phyloP scores from a whole-genome alignment of 2,329 filamentous ascomycete genomes.

The Gyromitra esculenta region DNA sequence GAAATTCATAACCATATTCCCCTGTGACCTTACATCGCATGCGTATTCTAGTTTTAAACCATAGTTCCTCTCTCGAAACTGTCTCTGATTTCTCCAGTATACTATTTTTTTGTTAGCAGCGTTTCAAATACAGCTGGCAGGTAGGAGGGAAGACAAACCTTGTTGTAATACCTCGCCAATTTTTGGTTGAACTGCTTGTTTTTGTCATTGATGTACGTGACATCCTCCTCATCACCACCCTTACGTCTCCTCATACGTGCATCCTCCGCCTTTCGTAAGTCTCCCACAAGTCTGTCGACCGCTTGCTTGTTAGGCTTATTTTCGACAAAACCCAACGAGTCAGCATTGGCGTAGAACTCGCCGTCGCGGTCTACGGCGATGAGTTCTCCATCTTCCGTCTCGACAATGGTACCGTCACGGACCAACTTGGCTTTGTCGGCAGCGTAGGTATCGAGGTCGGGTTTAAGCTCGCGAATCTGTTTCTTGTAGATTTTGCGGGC shows the following conservation, averaged over 20 bases:
- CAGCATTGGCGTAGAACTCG: slow-evolving; percentile 87
- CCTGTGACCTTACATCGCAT: slow-evolving; percentile 16
- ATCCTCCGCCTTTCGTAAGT: slow-evolving; percentile 89
- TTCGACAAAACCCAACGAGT: slow-evolving; percentile 80
- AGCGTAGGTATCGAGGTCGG: slow-evolving; percentile 85
- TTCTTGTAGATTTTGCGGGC: slow-evolving; percentile 93
- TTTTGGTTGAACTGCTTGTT: slow-evolving; percentile 99
- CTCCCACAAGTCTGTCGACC: slow-evolving; percentile 85
- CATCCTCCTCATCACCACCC: slow-evolving; percentile 85
- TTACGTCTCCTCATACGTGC: slow-evolving; percentile 83
- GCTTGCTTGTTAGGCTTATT: slow-evolving; percentile 88
- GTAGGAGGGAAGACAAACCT: slow-evolving; percentile 64
- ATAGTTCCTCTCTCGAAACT: slow-evolving; percentile 97
- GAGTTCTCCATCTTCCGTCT: slow-evolving; percentile 93
- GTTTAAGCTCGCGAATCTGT: slow-evolving; percentile 79
- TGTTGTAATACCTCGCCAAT: slow-evolving; percentile 93
- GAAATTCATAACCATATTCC: slow-evolving; percentile 28
- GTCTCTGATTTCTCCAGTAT: slow-evolving; percentile 94
- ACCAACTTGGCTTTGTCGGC: slow-evolving; percentile 86
- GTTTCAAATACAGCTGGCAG: neutral
- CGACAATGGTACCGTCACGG: slow-evolving; percentile 87
- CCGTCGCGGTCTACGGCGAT: slow-evolving; percentile 93
- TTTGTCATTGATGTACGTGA: slow-evolving; percentile 99
- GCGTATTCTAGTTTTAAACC: slow-evolving; percentile 69
- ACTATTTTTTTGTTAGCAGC: slow-evolving; percentile 63